phyloP scores from a whole-genome alignment of 1,284 basidiomycete genomes.

The Leucoagaricus sp. region DNA sequence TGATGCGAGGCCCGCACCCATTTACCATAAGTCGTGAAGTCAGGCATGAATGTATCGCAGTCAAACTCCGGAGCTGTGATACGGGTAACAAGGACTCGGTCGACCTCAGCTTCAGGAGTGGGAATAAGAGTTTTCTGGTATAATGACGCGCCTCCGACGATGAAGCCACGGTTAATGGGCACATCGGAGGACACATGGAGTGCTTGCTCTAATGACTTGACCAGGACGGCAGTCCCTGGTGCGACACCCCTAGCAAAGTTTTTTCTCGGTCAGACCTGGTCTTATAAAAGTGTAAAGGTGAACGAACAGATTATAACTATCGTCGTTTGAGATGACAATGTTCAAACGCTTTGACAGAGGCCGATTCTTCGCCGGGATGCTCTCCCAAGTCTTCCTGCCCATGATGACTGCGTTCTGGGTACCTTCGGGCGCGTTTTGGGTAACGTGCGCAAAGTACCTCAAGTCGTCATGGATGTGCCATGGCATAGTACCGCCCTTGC shows the following conservation, averaged over 20 bases:
- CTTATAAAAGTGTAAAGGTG: neutral
- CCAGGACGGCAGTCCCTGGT: constrained; percentile 18
- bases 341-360: constrained; percentile 83
- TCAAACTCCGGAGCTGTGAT: constrained; percentile 75
- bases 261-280: neutral
- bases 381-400: constrained; percentile 98
- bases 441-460: constrained; percentile 89
- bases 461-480: constrained; percentile 93
- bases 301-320: constrained; percentile 63
- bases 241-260: neutral
- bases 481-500: constrained; percentile 74
- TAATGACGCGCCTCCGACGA: constrained; percentile 90
- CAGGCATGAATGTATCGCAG: constrained; percentile 88
- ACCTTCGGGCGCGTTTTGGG: constrained; percentile 59
- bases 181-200: neutral
- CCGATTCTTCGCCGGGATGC: constrained; percentile 88
- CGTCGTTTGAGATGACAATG: constrained; percentile 76
- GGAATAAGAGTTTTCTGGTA: constrained; percentile 63
- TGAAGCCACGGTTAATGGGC: constrained; percentile 59
- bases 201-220: constrained; percentile 23
- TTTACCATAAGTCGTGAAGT: constrained; percentile 50
- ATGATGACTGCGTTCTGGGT: constrained; percentile 85
- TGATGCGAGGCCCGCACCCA: constrained; percentile 67
- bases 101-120: constrained; percentile 45
- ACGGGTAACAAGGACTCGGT: constrained; percentile 87